Evolutionary conservation across 768 basidiomycete species (phyloP).

Genomic region (Russula emetica): DNA sequence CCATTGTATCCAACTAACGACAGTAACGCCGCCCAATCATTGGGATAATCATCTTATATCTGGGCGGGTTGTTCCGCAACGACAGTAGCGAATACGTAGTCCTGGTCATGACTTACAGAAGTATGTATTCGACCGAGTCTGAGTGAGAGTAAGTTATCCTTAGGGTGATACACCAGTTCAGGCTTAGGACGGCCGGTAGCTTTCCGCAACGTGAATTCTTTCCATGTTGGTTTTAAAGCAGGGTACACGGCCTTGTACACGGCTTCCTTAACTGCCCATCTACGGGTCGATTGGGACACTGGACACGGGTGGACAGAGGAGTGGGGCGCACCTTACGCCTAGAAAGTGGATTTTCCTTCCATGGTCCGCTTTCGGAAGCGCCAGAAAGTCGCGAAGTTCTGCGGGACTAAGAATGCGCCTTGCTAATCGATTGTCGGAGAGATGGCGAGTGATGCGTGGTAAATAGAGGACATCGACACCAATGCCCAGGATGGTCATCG

Average conservation of each 20-base stretch:
- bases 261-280: conserved; percentile 84
- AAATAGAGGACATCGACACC: conserved; percentile 72
- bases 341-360: conserved; percentile 46
- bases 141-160: conserved; percentile 23
- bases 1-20: neutral
- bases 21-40: neutral
- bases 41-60: neutral
- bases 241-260: conserved; percentile 84
- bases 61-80: conserved; percentile 43
- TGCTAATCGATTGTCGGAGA: conserved; percentile 50
- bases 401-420: conserved; percentile 55
- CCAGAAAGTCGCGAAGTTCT: conserved; percentile 43
- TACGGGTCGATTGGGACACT: conserved; percentile 32
- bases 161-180: conserved; percentile 35
- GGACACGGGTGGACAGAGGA: conserved; percentile 4
- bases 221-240: conserved; percentile 58
- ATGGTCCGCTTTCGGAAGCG: conserved; percentile 31
- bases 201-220: conserved; percentile 51
- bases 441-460: conserved; percentile 56
- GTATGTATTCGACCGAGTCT: conserved; percentile 48
- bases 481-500: conserved; percentile 65
- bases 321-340: conserved; percentile 63
- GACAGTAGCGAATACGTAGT: conserved; percentile 68
- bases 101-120: conserved; percentile 80
- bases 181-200: conserved; percentile 38